These are phyloP conservation scores for Sphenostylis stenocarpa DNA, from an alignment of 306 rosid species.

Conservation along the genomic window DNA sequence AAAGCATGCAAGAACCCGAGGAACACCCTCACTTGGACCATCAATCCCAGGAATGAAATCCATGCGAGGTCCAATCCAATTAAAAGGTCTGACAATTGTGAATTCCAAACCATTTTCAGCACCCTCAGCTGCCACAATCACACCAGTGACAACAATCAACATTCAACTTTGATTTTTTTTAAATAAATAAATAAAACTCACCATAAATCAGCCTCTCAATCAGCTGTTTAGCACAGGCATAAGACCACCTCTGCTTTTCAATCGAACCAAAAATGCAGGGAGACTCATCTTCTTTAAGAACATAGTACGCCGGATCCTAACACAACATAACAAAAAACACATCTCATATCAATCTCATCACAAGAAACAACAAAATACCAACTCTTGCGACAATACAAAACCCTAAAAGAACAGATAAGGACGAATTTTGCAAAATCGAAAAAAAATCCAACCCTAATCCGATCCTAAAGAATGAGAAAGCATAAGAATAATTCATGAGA, in stretches of 20 bases:
- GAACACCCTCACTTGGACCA: slow-evolving; percentile 99
- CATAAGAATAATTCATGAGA: neutral
- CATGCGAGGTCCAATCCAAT: slow-evolving; percentile 99
- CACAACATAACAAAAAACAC: slow-evolving; percentile 11
- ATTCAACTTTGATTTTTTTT: neutral
- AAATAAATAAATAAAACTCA: slow-evolving; percentile 21
- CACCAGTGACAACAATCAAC: slow-evolving; percentile 9
- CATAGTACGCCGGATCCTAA: slow-evolving; percentile 86
- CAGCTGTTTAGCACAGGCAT: slow-evolving; percentile 98
- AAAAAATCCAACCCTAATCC: neutral
- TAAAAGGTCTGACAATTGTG: slow-evolving; percentile 91
- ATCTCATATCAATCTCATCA: slow-evolving; percentile 31
- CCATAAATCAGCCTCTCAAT: slow-evolving; percentile 98
- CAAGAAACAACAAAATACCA: neutral
- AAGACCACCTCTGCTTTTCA: slow-evolving; percentile 98
- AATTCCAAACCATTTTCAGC: slow-evolving; percentile 94
- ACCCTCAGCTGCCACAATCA: slow-evolving; percentile 78
- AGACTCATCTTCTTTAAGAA: slow-evolving; percentile 83
- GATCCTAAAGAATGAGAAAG: neutral
- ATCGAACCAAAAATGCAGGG: slow-evolving; percentile 96
- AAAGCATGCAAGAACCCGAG: slow-evolving; percentile 95
- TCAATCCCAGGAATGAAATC: slow-evolving; percentile 98
- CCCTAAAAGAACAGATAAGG: neutral
- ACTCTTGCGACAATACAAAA: slow-evolving; percentile 7
- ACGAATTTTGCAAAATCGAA: neutral